Percentiles rank a stretch among this genome's conserved stretches.
Conservation (phyloP, 2,329 filamentous ascomycete species). For the Hypoxylon sp. region DNA sequence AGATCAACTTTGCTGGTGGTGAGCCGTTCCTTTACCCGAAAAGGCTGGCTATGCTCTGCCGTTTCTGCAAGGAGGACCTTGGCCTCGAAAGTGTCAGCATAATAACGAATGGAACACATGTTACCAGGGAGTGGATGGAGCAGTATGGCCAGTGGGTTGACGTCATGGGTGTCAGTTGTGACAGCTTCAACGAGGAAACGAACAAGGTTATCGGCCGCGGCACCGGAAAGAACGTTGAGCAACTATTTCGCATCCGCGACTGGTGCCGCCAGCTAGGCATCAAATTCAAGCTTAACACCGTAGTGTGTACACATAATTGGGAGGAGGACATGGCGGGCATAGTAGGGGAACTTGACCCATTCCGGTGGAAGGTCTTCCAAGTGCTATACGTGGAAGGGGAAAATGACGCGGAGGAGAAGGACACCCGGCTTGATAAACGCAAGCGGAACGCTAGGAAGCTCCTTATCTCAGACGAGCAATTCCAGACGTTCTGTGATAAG, state of each 20-base stretch:
- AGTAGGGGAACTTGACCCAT: slow-evolving; percentile 61
- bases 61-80: slow-evolving; percentile 65
- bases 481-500: slow-evolving; percentile 60
- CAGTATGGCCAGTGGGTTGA: slow-evolving; percentile 63
- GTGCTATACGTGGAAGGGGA: slow-evolving; percentile 67
- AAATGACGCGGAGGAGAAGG: slow-evolving; percentile 62
- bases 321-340: slow-evolving; percentile 64
- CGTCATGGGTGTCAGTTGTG: slow-evolving; percentile 69
- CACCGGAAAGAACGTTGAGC: slow-evolving; percentile 61
- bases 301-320: slow-evolving; percentile 65
- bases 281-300: slow-evolving; percentile 72
- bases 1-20: slow-evolving; percentile 70
- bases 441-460: slow-evolving; percentile 61
- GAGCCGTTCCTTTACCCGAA: slow-evolving; percentile 67
- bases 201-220: slow-evolving; percentile 68
- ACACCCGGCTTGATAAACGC: slow-evolving; percentile 40
- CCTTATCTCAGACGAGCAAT: slow-evolving; percentile 64
- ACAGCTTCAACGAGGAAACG: slow-evolving; percentile 66
- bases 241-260: slow-evolving; percentile 60
- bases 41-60: slow-evolving; percentile 60
- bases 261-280: slow-evolving; percentile 65
- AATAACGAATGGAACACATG: slow-evolving; percentile 67
- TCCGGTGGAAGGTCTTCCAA: slow-evolving; percentile 71
- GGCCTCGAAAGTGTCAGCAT: slow-evolving; percentile 67
- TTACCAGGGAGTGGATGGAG: slow-evolving; percentile 61